phyloP scores from a whole-genome alignment of 2,329 filamentous ascomycete species.

The Ophiostoma fasciatum region DNA sequence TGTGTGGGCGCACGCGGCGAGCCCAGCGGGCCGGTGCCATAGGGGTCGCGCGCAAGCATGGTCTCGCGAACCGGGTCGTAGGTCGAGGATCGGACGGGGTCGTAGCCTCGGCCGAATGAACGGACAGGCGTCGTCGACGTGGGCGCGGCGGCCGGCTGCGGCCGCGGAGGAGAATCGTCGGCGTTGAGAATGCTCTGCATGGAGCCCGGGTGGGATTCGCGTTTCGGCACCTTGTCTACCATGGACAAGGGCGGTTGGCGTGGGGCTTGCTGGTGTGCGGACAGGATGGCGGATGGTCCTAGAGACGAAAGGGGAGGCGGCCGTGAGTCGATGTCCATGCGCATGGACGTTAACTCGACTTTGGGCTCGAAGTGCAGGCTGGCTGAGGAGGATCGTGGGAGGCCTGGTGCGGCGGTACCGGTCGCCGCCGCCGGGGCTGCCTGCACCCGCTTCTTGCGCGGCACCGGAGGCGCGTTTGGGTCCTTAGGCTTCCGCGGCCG shows the following conservation, averaged over 20 bases:
- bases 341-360: constrained; percentile 25
- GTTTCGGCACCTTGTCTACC: constrained; percentile 33
- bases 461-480: constrained; percentile 38
- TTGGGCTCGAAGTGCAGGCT: constrained; percentile 8
- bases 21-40: constrained; percentile 28
- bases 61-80: constrained; percentile 51
- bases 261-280: constrained; percentile 16
- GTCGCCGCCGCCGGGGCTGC: constrained; percentile 1
- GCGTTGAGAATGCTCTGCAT: constrained; percentile 44
- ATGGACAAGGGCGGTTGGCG: constrained; percentile 11
- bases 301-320: constrained; percentile 5
- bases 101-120: constrained; percentile 71
- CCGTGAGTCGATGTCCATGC: constrained; percentile 19
- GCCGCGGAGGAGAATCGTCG: constrained; percentile 30
- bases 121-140: constrained; percentile 31
- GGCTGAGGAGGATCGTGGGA: constrained; percentile 6
- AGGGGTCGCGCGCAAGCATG: constrained; percentile 37
- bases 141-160: constrained; percentile 13
- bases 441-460: constrained; percentile 39
- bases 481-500: constrained; percentile 44
- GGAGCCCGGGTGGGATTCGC: constrained; percentile 34
- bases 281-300: constrained; percentile 7
- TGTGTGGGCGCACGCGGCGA: constrained; percentile 34
- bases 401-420: background rate
- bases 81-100: constrained; percentile 69